These are phyloP conservation scores for Xylariales sp. DNA, from an alignment of 2,329 filamentous ascomycete genomes.

Conservation along the genomic window DNA sequence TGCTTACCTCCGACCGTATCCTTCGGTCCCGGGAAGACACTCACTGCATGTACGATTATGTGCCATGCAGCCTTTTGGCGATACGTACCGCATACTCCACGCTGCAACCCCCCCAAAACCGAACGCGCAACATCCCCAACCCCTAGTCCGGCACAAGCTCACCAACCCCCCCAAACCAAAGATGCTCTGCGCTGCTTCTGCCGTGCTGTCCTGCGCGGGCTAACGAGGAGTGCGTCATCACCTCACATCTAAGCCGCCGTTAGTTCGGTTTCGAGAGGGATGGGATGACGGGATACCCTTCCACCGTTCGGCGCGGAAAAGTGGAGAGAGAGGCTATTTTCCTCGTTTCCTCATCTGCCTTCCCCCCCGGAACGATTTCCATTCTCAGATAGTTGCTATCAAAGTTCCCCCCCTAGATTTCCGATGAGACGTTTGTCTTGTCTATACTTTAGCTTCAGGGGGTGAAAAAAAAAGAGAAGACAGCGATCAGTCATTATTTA, in stretches of 20 bases:
- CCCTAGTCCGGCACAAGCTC: slow-evolving; percentile 23
- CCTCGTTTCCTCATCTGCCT: neutral
- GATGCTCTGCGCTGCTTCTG: no score
- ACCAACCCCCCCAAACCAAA: no score
- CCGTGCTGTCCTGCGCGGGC: neutral
- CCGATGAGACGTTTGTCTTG: no score
- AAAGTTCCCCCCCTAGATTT: no score
- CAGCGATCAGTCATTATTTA: neutral
- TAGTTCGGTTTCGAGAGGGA: neutral
- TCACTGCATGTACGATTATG: neutral
- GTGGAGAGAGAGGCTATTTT: neutral
- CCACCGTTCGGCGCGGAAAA: neutral
- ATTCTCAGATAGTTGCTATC: no score
- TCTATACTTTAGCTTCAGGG: slow-evolving; percentile 7
- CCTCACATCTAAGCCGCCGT: neutral
- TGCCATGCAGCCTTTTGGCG: neutral
- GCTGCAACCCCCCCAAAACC: neutral
- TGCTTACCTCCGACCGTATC: neutral
- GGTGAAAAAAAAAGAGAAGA: neutral
- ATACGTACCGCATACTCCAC: neutral
- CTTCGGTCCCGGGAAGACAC: slow-evolving; percentile 30
- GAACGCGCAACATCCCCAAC: slow-evolving; percentile 36
- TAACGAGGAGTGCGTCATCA: slow-evolving; percentile 25
- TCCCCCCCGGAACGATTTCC: neutral
- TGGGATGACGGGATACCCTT: neutral